Conservation (phyloP, 192 early-diverging fungal genomes). For the Coemansia sp. region DNA sequence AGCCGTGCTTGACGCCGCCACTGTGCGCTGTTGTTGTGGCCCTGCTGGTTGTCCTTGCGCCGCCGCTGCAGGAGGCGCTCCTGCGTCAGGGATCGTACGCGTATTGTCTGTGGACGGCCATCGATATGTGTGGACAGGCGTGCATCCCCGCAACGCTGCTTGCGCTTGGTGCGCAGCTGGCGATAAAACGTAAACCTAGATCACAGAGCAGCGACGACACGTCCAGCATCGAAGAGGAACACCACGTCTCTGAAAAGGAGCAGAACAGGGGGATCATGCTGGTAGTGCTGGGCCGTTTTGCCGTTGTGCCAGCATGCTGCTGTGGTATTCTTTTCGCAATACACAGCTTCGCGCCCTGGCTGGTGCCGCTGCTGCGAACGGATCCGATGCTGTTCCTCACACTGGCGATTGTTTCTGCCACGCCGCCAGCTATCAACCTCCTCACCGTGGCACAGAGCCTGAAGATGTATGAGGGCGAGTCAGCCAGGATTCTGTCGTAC, state of each 20-base stretch:
- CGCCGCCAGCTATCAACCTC: slow-evolving; percentile 68
- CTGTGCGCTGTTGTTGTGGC: slow-evolving; percentile 20
- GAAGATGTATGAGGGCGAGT: slow-evolving; percentile 65
- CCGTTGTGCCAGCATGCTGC: slow-evolving; percentile 30
- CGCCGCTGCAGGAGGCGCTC: slow-evolving; percentile 18
- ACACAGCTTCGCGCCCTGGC: slow-evolving; percentile 28
- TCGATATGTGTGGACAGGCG: slow-evolving; percentile 67
- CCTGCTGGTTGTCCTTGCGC: slow-evolving; percentile 15
- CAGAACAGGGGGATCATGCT: slow-evolving; percentile 27
- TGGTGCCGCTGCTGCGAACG: slow-evolving; percentile 35
- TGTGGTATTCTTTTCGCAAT: slow-evolving; percentile 31
- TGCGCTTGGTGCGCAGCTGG: slow-evolving; percentile 67
- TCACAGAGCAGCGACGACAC: background rate
- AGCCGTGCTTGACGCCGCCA: slow-evolving; percentile 26
- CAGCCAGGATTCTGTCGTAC: slow-evolving; percentile 63
- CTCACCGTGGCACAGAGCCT: slow-evolving; percentile 65
- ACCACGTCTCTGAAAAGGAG: slow-evolving; percentile 6
- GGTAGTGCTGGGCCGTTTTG: slow-evolving; percentile 46
- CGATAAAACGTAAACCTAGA: background rate
- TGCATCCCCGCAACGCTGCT: slow-evolving; percentile 72
- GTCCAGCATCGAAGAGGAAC: background rate
- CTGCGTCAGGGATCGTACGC: slow-evolving; percentile 25
- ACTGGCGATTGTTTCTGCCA: slow-evolving; percentile 60
- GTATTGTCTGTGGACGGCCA: slow-evolving; percentile 37
- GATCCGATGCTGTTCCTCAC: slow-evolving; percentile 65